Conservation (phyloP, 108 stramenopile species). For the Nitzschia inconspicua region DNA sequence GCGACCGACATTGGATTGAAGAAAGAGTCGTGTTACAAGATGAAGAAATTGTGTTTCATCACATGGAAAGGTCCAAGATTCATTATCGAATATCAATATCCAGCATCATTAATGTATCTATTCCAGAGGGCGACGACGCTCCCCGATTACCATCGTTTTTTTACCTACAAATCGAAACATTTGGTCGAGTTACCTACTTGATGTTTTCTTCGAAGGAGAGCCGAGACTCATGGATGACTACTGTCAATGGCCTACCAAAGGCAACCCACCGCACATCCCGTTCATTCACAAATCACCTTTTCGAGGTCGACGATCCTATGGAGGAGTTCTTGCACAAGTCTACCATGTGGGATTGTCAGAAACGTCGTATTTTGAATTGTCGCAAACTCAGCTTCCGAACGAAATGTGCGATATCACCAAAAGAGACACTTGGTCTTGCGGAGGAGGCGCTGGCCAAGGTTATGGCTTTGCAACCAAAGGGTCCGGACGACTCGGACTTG, state of each 20-base stretch:
- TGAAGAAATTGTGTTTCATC: constrained; percentile 39
- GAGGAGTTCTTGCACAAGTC: constrained; percentile 60
- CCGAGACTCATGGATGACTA: constrained; percentile 26
- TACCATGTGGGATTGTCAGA: constrained; percentile 59
- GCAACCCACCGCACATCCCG: background rate
- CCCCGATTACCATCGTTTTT: constrained; percentile 30
- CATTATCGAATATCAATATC: constrained; percentile 30
- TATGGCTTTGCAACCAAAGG: constrained; percentile 19
- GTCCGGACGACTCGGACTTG: constrained; percentile 23
- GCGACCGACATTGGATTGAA: constrained; percentile 71
- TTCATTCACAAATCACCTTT: constrained; percentile 16
- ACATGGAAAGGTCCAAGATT: constrained; percentile 37
- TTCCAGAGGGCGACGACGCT: constrained; percentile 14
- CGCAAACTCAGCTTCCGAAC: constrained; percentile 41
- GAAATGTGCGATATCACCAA: constrained; percentile 3
- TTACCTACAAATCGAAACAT: constrained; percentile 49
- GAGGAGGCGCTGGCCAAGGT: constrained; percentile 39
- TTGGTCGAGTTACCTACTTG: constrained; percentile 50
- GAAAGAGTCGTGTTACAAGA: constrained; percentile 39
- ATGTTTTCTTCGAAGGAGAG: constrained; percentile 42
- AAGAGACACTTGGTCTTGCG: constrained; percentile 32
- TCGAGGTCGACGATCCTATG: constrained; percentile 42
- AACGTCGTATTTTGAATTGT: constrained; percentile 61
- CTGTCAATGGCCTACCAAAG: background rate
- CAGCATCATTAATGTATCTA: constrained; percentile 27